Evolutionary conservation across 257 asterid species (phyloP), one percentile per base, ranked within the genome.

Genomic region (Oldenlandia corymbosa): DNA sequence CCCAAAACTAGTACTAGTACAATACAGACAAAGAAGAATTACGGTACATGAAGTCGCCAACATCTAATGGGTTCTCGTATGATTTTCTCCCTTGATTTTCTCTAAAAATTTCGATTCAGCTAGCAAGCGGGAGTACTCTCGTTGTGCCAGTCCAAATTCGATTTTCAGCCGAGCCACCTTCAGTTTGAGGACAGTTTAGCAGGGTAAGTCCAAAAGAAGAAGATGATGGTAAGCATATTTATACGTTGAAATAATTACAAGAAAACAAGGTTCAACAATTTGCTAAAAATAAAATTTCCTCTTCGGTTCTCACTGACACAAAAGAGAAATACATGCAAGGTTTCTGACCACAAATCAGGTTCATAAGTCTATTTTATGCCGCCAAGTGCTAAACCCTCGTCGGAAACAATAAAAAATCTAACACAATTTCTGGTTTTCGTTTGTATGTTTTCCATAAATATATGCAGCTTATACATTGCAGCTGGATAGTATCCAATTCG

Each of bases 71-170:
- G 8, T 13, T 12, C 7, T 37, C 27, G 17, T 14, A 30, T 5
- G 31, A 30, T 45, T 65, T 49, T 64, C 75, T 39, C 53, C 46
- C 50, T 60, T 59, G 26, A 57, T 46, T 32, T 37, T 58, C 20
- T 59, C 66, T 42, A 69, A 7, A 60, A 37, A 28, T 48, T 57
- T 60, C 1, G 62, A 34, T 65, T 74, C 75, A 58, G 61, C 46
- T 17, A 69, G 57, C 72, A 74, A 65, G 52, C 49, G 62, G 30
- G 62, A 31, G 65, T 74, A 65, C 47, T 60, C 66, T 5, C 27
- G 56, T 13, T 52, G 55, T 26, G 72, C 70, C 62, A 55, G 62
- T 42, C 23, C 39, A 60, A 73, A 21, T 41, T 55, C 65, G 11
- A 18, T 9, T 52, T 42, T 46, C 56, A 71, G 58, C 10, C 67